phyloP scores from a whole-genome alignment of 2,329 filamentous ascomycete species.

The Furcasterigmium furcatum region DNA sequence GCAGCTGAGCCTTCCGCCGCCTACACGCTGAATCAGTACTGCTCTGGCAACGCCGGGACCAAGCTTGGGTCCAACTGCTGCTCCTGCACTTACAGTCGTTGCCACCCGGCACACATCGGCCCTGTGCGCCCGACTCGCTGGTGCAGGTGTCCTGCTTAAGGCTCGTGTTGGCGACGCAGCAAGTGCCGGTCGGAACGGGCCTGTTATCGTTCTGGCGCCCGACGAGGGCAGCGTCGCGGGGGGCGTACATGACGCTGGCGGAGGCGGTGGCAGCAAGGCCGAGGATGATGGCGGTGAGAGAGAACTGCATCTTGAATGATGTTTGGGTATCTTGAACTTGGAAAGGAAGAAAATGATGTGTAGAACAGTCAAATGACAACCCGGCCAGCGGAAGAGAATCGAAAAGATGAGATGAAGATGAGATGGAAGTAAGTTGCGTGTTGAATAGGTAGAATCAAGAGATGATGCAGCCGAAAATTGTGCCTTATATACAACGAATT shows the following conservation, averaged over 20 bases:
- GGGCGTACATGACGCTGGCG: slow-evolving; percentile 13
- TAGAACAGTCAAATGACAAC: no score
- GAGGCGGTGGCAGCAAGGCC: slow-evolving; percentile 18
- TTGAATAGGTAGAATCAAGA: no score
- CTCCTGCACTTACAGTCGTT: slow-evolving; percentile 25
- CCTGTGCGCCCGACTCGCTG: slow-evolving; percentile 23
- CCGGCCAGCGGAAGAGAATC: no score
- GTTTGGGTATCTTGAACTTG: no score
- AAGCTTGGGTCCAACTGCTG: no score
- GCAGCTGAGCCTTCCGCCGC: slow-evolving; percentile 20
- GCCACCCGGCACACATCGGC: slow-evolving; percentile 28
- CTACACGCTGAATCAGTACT: slow-evolving; percentile 6
- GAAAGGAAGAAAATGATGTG: background rate
- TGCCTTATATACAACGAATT: no score
- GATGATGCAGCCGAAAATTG: no score
- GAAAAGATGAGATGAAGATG: no score
- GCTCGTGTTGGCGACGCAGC: slow-evolving; percentile 28
- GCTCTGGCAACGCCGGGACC: no score
- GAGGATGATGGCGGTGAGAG: slow-evolving; percentile 17
- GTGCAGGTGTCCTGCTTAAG: slow-evolving; percentile 32
- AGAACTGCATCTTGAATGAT: slow-evolving; percentile 24
- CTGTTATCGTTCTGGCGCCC: slow-evolving; percentile 28
- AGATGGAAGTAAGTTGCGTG: no score
- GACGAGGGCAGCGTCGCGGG: slow-evolving; percentile 15
- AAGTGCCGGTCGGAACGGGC: slow-evolving; percentile 26